Evolutionary conservation across 78 protist species (phyloP).

Genomic region (Diacronema lutheri): DNA sequence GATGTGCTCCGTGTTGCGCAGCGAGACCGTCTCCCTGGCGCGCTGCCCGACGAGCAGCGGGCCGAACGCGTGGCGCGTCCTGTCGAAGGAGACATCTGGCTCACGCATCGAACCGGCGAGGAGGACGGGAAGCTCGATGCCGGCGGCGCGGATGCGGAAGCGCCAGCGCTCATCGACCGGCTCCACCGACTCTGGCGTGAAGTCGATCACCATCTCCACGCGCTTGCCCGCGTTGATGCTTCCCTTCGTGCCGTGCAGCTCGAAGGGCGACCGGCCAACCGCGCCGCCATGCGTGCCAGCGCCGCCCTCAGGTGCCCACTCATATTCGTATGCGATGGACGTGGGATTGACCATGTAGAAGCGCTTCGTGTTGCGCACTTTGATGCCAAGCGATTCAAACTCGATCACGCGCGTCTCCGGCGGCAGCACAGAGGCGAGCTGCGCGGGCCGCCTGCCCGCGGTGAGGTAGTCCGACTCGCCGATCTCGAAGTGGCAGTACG

Average conservation of each 20-base stretch:
- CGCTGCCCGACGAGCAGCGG: constrained; percentile 44
- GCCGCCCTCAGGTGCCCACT: constrained; percentile 51
- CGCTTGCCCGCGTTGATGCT: constrained; percentile 57
- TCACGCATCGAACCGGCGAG: constrained; percentile 69
- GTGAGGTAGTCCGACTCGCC: constrained; percentile 49
- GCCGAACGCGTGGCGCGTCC: constrained; percentile 48
- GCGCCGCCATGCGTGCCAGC: neutral
- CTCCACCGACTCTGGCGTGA: constrained; percentile 45
- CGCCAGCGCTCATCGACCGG: constrained; percentile 68
- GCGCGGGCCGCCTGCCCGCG: constrained; percentile 40
- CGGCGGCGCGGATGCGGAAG: constrained; percentile 49
- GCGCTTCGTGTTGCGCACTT: constrained; percentile 57
- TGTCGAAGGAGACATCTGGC: constrained; percentile 64
- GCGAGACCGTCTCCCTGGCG: constrained; percentile 22
- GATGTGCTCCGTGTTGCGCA: constrained; percentile 57
- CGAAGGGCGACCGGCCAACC: constrained; percentile 19
- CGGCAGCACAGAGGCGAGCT: too few species aligned
- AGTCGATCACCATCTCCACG: constrained; percentile 71
- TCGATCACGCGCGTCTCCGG: constrained; percentile 68
- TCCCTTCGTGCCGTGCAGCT: constrained; percentile 45
- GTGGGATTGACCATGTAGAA: constrained; percentile 77
- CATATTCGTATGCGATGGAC: constrained; percentile 54
- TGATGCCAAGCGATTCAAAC: constrained; percentile 58
- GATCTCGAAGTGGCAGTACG: constrained; percentile 74
- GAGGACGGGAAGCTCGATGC: constrained; percentile 54